phyloP scores from a whole-genome alignment of 1,284 basidiomycete genomes.

The Phaffia rhodozyma region DNA sequence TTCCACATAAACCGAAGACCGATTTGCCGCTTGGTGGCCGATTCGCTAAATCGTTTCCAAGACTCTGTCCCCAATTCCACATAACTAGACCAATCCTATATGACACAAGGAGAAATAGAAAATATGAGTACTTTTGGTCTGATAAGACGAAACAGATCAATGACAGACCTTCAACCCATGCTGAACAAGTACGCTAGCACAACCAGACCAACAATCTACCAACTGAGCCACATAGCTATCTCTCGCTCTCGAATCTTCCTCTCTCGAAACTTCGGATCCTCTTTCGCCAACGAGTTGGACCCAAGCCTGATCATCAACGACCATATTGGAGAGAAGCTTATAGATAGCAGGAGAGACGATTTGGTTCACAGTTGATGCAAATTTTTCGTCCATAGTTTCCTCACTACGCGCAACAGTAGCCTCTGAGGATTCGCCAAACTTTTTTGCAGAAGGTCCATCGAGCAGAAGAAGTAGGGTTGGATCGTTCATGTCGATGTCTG shows the following conservation, averaged over 20 bases:
- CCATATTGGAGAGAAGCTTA: constrained; percentile 46
- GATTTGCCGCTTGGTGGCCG: constrained; percentile 47
- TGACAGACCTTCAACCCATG: constrained; percentile 44
- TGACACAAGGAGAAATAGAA: background rate
- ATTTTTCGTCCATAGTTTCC: background rate
- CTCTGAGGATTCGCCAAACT: background rate
- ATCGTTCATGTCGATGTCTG: constrained; percentile 43
- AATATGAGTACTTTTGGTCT: background rate
- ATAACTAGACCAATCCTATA: constrained; percentile 54
- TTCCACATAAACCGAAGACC: constrained; percentile 57
- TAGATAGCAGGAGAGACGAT: constrained; percentile 51
- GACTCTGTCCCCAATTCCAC: constrained; percentile 48
- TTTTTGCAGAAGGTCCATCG: constrained; percentile 29
- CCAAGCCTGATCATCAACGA: constrained; percentile 32
- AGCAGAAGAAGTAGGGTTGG: constrained; percentile 48
- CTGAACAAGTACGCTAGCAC: constrained; percentile 53
- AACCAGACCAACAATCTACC: constrained; percentile 67
- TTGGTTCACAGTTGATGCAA: constrained; percentile 44
- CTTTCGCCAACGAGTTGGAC: constrained; percentile 23
- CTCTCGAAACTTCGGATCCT: constrained; percentile 27
- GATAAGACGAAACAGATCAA: background rate
- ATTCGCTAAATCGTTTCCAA: constrained; percentile 49
- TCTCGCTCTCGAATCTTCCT: constrained; percentile 28
- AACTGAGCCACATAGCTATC: constrained; percentile 41
- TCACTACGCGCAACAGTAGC: background rate